Base-by-base conservation (phyloP, 257 asterid genomes). In the Cynanchum wilfordii region DNA sequence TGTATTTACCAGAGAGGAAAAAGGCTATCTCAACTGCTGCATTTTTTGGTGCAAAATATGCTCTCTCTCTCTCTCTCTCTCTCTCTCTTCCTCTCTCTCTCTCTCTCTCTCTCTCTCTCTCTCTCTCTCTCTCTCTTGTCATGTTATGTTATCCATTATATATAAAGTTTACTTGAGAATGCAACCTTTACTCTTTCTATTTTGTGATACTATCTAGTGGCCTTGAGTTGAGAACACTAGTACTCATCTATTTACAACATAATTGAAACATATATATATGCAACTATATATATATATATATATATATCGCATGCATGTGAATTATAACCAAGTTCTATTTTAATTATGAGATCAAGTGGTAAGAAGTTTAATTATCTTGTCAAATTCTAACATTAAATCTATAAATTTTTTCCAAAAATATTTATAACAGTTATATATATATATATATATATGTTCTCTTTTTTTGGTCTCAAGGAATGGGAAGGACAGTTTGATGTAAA, bases 1-100 rank as follows among this genome's bases (percentile, higher is more conserved):
- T 78, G 70, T 83, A 66, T 86, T 84, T 87, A 85, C 87, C 79
- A 76, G 73, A 76, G 72, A 84, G 78, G 76, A 78, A 83, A 42
- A 88, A 81, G 83, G 84, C 88, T 81, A 81, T 67, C 52, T 30
- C n/a, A 59, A 69, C 33, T 60, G 70, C 66, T 69, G 50, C 71
- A 71, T 62, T 78, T 73, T 54, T 40, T 50, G 63, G 45, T 69
- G 58, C 59, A 75, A 75, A 75, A 67, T 70, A 76, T 76, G 59
- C 72, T 66, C 69, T 66, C 55, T 66, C 71, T 22, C 57, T n/a
- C n/a, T n/a, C n/a, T n/a, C n/a, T n/a, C n/a, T n/a, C n/a, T n/a
- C n/a, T n/a, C n/a, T n/a, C n/a, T n/a, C n/a, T n/a, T 4, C 3
- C 36, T 30, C 33, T 30, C 33, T 30, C 33, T 30, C 33, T 30